Base-by-base conservation (phyloP, 2,329 filamentous ascomycete species). In the Pseudocercospora macadamiae region DNA sequence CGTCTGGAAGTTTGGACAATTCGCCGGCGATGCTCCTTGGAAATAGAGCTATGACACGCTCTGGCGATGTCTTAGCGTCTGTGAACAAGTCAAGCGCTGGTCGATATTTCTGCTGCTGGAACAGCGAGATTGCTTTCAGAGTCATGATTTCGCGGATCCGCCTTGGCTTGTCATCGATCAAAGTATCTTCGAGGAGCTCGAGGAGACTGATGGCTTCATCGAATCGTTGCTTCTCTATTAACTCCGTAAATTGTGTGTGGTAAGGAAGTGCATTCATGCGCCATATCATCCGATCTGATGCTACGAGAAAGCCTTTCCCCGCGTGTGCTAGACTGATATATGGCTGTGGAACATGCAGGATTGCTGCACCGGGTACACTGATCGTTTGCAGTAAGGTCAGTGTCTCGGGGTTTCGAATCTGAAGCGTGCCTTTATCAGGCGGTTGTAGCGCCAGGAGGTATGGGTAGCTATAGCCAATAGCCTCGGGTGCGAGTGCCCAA, bases 201-300 rank as follows among this genome's bases (percentile, higher is more conserved):
- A 97, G 79, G 7, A 99, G 79, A 70, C 92, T 97, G 62, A 97
- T 89, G 0, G 93, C 93, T 75, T 99, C 96, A 68, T 99, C 93
- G 55, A 93, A 90, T 60, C 86, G 84, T 8, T 83, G 86, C 60
- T 83, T 85, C 18, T 87, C 83, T 1, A 96, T 86, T 23, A 99
- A 82, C 64, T 95, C 86, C 60, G 92, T 85, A 19, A 97, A 86
- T 71, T 99, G 95, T 2, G 87, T 86, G 72, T 96, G 91, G 71
- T 99, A 99, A 65, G 93, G 89, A 34, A 93, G 86, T 3, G 93
- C 90, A 63, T 88, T 90, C 95, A 99, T 97, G 67, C 95, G 89
- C 95, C 95, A 99, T 34, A 99, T 90, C 30, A 84, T 89, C 44
- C 95, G 84, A 56, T 97, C 95, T 71, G 93, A 97, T 18, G 89